Evolutionary conservation across 306 rosid genomes (phyloP).

Genomic region (Rosa persica): DNA sequence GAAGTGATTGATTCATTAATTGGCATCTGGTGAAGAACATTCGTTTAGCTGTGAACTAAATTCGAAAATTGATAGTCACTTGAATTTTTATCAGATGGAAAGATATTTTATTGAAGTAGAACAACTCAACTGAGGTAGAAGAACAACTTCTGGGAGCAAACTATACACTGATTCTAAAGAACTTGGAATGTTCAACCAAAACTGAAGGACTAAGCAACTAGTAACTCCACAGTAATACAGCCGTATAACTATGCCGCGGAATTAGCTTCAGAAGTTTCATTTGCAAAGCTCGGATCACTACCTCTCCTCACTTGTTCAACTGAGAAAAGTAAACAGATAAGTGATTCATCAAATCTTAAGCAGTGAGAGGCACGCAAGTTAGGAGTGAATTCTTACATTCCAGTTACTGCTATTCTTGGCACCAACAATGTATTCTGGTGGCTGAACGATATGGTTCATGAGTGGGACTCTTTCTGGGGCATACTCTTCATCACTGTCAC

Average conservation of each 20-base stretch:
- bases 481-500: conserved; percentile 34
- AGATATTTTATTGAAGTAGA: not conserved
- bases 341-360: not conserved
- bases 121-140: not conserved
- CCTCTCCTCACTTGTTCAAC: conserved; percentile 24
- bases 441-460: conserved; percentile 23
- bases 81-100: no score
- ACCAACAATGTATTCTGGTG: conserved; percentile 18
- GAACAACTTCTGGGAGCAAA: not conserved
- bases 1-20: conserved; percentile 27
- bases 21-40: not conserved
- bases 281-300: not conserved
- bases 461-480: conserved; percentile 37
- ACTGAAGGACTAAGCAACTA: not conserved
- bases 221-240: not conserved
- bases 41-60: not conserved
- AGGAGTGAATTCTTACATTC: conserved; percentile 22
- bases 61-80: not conserved
- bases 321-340: not conserved
- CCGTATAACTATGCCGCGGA: not conserved
- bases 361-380: conserved; percentile 1
- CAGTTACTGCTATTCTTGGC: conserved; percentile 23
- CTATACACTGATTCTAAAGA: not conserved
- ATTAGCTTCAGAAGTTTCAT: not conserved
- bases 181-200: not conserved